Evolutionary conservation across 345 rosid species (phyloP).

Genomic region (Sonneratia caseolaris): DNA sequence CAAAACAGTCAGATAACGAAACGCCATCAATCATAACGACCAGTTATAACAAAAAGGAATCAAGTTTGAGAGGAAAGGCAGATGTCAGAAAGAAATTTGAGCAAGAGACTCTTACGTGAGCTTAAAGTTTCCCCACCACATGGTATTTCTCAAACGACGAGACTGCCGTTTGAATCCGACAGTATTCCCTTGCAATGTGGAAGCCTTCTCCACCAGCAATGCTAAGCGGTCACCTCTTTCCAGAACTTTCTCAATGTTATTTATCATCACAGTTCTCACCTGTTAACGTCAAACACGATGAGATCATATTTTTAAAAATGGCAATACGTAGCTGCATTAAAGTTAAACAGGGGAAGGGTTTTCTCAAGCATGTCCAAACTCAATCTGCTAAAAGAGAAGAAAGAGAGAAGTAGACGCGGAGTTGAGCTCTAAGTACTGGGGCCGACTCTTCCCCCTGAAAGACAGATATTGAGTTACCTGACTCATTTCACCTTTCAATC

Average conservation of each 20-base stretch:
- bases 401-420: background rate
- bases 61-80: too few species aligned
- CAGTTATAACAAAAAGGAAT: background rate
- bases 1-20: background rate
- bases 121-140: conserved; percentile 44
- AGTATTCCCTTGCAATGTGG: conserved; percentile 29
- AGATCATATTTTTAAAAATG: background rate
- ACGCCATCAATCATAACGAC: background rate
- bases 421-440: too few species aligned
- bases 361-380: background rate
- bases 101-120: conserved; percentile 22
- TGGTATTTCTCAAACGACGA: conserved; percentile 23
- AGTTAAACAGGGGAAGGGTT: background rate
- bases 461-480: conserved; percentile 13
- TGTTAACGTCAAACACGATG: conserved; percentile 5
- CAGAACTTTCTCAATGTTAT: conserved; percentile 39
- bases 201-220: conserved; percentile 36
- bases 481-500: conserved; percentile 46
- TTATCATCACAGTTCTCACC: conserved; percentile 40
- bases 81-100: background rate
- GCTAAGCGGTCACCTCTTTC: conserved; percentile 43
- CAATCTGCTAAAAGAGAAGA: background rate
- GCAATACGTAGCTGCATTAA: background rate
- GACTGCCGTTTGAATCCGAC: conserved; percentile 30
- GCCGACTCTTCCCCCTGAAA: background rate